Evolutionary conservation across 1,284 basidiomycete genomes (phyloP), one percentile per base, ranked within the genome.

Genomic region (Gastroboletus turbinatus): DNA sequence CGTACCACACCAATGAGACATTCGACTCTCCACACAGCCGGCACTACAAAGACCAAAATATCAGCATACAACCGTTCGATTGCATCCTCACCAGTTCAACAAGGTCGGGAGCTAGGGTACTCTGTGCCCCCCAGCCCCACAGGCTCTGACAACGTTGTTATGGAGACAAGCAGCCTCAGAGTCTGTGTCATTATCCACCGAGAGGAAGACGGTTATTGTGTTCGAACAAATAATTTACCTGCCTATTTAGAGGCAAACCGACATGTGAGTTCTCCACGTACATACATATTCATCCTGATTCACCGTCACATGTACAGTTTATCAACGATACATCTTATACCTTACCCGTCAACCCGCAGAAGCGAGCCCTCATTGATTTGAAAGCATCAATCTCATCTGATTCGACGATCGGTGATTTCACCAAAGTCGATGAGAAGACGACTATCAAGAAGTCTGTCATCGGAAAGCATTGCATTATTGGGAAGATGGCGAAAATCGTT

Each of bases 381-480:
- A 88, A 87, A 62, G 88, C 91, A 1, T 90, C 92, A 63, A 91
- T 98, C 62, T 95, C 94, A 1, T 75, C 83, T 3, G 96, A 98
- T 71, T 90, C 88, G 13, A 82, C 94, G 56, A 78, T 98, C 14
- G 93, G 90, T 8, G 84, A 86, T 46, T 92, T 88, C 4, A 91
- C 91, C 11, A 84, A 85, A 50, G 79, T 99, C 7, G 89, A 87
- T 7, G 96, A 98, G 68, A 85, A 87, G 44, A 85, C 91, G 19
- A 88, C 79, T 33, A 87, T 99, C 72, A 98, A 97, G 73, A 88
- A 89, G 62, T 91, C 88, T 9, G 82, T 96, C 23, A 83, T 98
- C 25, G 96, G 96, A 6, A 83, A 88, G 58, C 93, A 96, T 67
- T 96, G 94, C 65, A 75, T 85, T 23, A 92, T 98, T 58, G 95